Percentiles rank a stretch among this genome's conserved stretches.
Conservation (phyloP, 768 basidiomycete genomes). For the Cystofilobasidium capitatum region DNA sequence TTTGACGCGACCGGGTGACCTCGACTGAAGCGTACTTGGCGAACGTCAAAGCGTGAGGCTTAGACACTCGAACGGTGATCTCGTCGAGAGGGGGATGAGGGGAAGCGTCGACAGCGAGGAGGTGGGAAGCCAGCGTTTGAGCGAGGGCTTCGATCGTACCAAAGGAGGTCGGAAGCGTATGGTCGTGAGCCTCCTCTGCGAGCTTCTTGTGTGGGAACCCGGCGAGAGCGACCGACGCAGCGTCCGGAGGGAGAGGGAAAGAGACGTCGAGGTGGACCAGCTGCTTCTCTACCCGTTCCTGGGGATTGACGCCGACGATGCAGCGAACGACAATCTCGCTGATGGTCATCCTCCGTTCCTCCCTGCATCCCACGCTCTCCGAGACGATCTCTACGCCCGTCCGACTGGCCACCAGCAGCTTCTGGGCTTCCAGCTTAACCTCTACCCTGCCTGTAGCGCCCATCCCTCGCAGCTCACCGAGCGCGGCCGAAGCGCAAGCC, state of each 20-base stretch:
- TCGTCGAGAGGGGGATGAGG: constrained; percentile 26
- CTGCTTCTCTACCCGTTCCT: constrained; percentile 59
- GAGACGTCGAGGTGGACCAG: constrained; percentile 49
- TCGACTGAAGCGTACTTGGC: constrained; percentile 58
- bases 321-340: constrained; percentile 47
- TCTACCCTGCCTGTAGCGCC: constrained; percentile 36
- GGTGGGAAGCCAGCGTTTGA: constrained; percentile 48
- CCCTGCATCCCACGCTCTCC: not conserved
- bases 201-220: constrained; percentile 44
- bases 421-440: constrained; percentile 47
- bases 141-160: constrained; percentile 64
- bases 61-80: constrained; percentile 55
- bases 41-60: constrained; percentile 60
- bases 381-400: constrained; percentile 42
- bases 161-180: constrained; percentile 46
- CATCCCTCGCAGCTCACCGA: not conserved
- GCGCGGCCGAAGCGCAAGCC: constrained; percentile 1
- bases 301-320: constrained; percentile 59
- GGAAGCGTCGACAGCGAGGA: constrained; percentile 37
- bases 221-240: constrained; percentile 32
- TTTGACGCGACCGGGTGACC: constrained; percentile 42
- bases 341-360: constrained; percentile 36
- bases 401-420: constrained; percentile 49
- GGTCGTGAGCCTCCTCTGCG: constrained; percentile 38
- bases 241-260: constrained; percentile 18